Percentiles rank a stretch among this genome's conserved stretches.
Evolutionary conservation across 2,329 filamentous ascomycete species (phyloP).

Genomic region (Pyrenophora tritici-repentis): DNA sequence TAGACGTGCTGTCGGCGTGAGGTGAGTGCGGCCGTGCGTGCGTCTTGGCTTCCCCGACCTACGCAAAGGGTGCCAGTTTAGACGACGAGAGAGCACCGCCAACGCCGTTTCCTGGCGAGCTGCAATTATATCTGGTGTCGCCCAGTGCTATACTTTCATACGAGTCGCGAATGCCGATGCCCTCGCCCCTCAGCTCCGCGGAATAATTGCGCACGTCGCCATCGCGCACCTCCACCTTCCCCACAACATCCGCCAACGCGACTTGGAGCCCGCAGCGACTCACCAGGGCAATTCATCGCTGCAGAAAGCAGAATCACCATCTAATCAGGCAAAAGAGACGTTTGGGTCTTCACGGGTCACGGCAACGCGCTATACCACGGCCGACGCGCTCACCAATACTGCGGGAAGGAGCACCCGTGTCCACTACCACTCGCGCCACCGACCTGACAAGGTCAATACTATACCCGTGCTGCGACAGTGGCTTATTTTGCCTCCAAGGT

Average conservation of each 20-base stretch:
- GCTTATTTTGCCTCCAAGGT: conserved; percentile 45
- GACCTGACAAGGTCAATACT: conserved; percentile 27
- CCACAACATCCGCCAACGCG: conserved; percentile 33
- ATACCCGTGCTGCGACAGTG: conserved; percentile 35
- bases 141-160: conserved; percentile 31
- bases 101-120: conserved; percentile 33
- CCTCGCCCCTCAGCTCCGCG: conserved; percentile 19
- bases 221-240: conserved; percentile 28
- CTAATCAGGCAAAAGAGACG: conserved; percentile 10
- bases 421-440: conserved; percentile 28
- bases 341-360: conserved; percentile 9
- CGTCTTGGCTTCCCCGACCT: conserved; percentile 24
- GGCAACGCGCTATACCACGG: conserved; percentile 34
- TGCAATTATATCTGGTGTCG: conserved; percentile 42
- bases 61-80: conserved; percentile 36
- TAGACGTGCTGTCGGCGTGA: conserved; percentile 23
- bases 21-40: conserved; percentile 19
- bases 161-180: conserved; percentile 40
- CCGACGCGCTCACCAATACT: conserved; percentile 35
- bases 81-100: conserved; percentile 32
- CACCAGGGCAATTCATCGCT: conserved; percentile 4
- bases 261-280: conserved; percentile 29
- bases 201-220: conserved; percentile 31
- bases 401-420: conserved; percentile 33
- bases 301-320: conserved; percentile 9